These are phyloP conservation scores for Talaromyces atroroseus DNA, from an alignment of 2,329 filamentous ascomycete species.

Conservation along the genomic window DNA sequence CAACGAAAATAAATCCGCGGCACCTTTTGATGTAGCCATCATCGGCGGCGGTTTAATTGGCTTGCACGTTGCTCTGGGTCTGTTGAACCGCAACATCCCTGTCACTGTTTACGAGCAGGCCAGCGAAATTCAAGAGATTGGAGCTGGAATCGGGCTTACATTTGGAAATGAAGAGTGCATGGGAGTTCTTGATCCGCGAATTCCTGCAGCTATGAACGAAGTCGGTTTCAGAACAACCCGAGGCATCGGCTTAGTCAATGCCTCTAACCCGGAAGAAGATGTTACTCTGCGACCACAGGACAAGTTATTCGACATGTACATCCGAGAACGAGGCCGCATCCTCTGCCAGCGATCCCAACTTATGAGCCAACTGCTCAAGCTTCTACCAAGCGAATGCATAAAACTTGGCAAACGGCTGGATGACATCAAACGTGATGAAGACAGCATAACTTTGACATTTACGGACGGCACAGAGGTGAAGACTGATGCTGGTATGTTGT, in stretches of 20 bases:
- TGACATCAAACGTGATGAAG: background rate
- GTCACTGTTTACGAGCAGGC: constrained; percentile 27
- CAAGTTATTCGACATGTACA: background rate
- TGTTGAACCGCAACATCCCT: constrained; percentile 17
- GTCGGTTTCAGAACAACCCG: background rate
- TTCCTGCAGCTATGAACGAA: background rate
- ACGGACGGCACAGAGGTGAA: constrained; percentile 2
- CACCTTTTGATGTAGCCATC: constrained; percentile 21
- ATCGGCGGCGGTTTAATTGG: constrained; percentile 27
- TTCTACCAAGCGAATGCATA: constrained; percentile 4
- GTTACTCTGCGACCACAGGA: background rate
- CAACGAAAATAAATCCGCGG: no score
- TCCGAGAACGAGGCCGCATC: background rate
- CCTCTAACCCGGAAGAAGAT: background rate
- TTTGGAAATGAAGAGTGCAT: background rate
- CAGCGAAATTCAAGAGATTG: constrained; percentile 17
- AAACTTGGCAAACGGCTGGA: constrained; percentile 7
- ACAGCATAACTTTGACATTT: background rate
- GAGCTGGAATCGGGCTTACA: constrained; percentile 21
- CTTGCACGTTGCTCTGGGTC: constrained; percentile 21
- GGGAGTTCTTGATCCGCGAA: background rate
- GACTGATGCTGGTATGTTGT: constrained; percentile 6
- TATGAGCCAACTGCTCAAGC: background rate
- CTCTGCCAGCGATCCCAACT: constrained; percentile 11
- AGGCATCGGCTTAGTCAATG: background rate